Base-by-base conservation (phyloP, 164 flowering plant genomes). In the Santalum album region DNA sequence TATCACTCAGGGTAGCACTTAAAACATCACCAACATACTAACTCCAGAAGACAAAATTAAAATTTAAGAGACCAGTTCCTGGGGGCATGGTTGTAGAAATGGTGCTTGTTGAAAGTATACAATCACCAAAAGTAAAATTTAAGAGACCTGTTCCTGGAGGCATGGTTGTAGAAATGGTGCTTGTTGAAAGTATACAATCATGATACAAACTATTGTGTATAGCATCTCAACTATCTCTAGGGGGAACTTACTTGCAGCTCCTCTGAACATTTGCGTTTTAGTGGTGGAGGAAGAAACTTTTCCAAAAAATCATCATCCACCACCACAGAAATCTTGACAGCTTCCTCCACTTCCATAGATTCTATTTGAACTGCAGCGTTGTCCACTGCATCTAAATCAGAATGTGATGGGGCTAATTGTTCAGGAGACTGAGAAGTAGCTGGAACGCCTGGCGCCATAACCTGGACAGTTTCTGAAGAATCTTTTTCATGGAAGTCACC, bases 211-310 rank as follows among this genome's bases (percentile, higher is more conserved):
- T n/a, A n/a, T n/a, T n/a, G n/a, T n/a, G n/a, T n/a, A n/a, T n/a
- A n/a, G n/a, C n/a, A n/a, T n/a, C n/a, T n/a, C 9, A 29, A 29
- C 6, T 29, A 9, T 29, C 34, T 29, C 34, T 9, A 46, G 21
- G 38, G 35, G 15, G 44, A 12, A 67, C 77, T 69, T 73, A 91
- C 98, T 71, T 88, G 98, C 60, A 91, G 76, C 55, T 84, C 91
- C 44, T 77, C 82, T 34, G 96, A 72, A 68, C 96, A 89, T 61
- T 72, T 81, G 32, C 46, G 65, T 65, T 60, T 69, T 12, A 91
- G 80, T 32, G 88, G 88, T 9, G 91, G 81, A 0, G 91, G 96
- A 43, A 92, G 85, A 71, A 86, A 86, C 49, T 66, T 72, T 22
- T 75, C 80, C 69, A 88, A 65, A 19, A 76, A 79, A 70, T 81